Evolutionary conservation across 2,329 filamentous ascomycete species (phyloP), one percentile per base, ranked within the genome.

Genomic region (Arthrobotrys megalospora): DNA sequence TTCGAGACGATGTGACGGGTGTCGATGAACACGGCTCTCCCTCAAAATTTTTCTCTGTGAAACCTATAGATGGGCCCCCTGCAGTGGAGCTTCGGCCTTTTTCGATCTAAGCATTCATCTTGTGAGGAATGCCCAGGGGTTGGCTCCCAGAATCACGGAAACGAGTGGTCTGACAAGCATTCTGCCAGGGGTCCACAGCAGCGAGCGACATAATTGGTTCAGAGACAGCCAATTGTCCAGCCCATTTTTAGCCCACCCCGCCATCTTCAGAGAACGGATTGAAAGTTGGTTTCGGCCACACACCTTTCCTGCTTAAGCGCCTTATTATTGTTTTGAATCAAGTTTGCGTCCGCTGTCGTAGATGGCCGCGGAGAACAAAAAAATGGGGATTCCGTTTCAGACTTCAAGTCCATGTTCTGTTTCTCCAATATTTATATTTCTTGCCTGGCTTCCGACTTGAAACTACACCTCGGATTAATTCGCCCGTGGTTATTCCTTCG

Each of bases 221-320:
- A 58, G 16, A 32, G 10, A 19, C 21, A n/a, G 50, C 50, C 65
- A 58, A 68, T 68, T 45, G 41, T 28, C 58, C 1, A 12, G 7
- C 50, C 50, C 65, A 68, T 45, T 58, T 58, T 68, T 68, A 68
- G 52, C 53, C 19, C 24, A 16, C 45, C 67, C 67, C 53, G 67
- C 67, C 36, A 71, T 71, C 67, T 50, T 41, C 14, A 43, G 45
- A 34, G 28, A 12, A 34, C 34, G 24, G 43, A 43, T 48, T 71
- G 32, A 52, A 62, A 50, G 53, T 52, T 70, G 55, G 48, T 58
- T 72, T 66, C 64, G 60, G 36, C 69, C 69, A 55, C 48, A 63
- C 69, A 58, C 41, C 47, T 73, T 60, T 52, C 62, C 50, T 66
- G 58, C 60, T 7, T 66, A 73, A 73, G 69, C 69, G 69, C 69